phyloP scores from a whole-genome alignment of 257 asterid species.

The Penstemon eatonii region DNA sequence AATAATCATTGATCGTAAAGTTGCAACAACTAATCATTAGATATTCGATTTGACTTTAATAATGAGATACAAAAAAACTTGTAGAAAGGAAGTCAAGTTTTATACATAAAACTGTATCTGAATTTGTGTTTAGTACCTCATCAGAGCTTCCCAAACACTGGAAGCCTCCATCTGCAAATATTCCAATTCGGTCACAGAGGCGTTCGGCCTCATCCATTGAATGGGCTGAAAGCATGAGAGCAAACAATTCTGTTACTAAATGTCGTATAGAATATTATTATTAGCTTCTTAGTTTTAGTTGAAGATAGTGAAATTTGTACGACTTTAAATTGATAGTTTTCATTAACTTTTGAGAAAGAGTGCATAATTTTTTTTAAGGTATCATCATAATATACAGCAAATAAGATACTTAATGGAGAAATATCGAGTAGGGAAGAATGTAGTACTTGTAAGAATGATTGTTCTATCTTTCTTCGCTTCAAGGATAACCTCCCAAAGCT shows the following conservation, averaged over 20 bases:
- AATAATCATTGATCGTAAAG: neutral
- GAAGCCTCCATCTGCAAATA: constrained; percentile 28
- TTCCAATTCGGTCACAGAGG: constrained; percentile 33
- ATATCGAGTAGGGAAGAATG: neutral
- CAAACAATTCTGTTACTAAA: neutral
- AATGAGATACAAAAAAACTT: no score
- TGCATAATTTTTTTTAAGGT: no score
- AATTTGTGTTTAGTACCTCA: constrained; percentile 13
- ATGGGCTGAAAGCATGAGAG: constrained; percentile 30
- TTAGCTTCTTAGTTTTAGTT: no score
- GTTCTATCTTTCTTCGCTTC: constrained; percentile 31
- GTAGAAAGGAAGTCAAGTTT: no score
- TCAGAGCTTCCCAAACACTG: constrained; percentile 31
- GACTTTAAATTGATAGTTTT: no score
- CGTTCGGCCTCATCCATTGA: constrained; percentile 36
- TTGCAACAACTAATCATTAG: neutral
- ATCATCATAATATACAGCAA: neutral
- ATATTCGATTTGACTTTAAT: no score
- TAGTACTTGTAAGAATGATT: constrained; percentile 29
- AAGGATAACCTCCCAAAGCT: constrained; percentile 30
- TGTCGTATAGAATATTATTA: no score
- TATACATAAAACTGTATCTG: no score
- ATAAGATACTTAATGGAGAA: neutral
- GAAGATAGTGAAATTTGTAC: no score
- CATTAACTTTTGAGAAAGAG: no score